Conservation (phyloP, 495 filamentous ascomycete species). For the Trypethelium eluteriae region DNA sequence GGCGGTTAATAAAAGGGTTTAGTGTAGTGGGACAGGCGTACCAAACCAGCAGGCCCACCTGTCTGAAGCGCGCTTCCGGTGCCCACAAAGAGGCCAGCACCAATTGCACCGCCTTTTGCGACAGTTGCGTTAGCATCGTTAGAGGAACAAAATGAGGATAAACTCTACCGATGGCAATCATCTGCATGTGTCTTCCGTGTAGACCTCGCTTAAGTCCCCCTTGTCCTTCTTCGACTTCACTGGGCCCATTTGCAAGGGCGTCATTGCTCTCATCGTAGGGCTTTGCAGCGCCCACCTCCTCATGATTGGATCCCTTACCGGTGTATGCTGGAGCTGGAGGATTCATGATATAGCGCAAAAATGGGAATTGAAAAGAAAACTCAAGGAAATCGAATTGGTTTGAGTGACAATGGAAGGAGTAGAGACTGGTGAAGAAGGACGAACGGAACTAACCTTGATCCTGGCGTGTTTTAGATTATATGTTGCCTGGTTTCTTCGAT, state of each 20-base stretch:
- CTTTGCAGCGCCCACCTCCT: not conserved
- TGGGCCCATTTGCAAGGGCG: not conserved
- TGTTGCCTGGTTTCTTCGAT: not conserved
- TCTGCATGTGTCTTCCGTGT: slow-evolving; percentile 45
- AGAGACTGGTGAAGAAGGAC: not conserved
- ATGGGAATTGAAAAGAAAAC: not conserved
- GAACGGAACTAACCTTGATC: not conserved
- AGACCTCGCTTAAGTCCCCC: slow-evolving; percentile 31
- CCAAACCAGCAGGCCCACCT: slow-evolving; percentile 49
- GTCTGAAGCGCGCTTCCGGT: slow-evolving; percentile 42
- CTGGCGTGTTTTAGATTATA: not conserved
- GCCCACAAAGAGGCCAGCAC: slow-evolving; percentile 53
- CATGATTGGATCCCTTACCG: not conserved
- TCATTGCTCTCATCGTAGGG: not conserved
- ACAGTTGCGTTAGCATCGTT: slow-evolving; percentile 8
- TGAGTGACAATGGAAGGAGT: not conserved
- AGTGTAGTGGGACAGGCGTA: not conserved
- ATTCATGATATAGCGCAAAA: not conserved
- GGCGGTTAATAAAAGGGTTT: not conserved
- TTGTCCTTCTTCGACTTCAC: slow-evolving; percentile 16
- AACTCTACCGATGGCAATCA: slow-evolving; percentile 42
- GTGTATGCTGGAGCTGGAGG: not conserved
- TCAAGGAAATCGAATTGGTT: not conserved
- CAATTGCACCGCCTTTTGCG: slow-evolving; percentile 44
- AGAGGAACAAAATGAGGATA: not conserved